Base-by-base conservation (phyloP, 1,284 basidiomycete species). In the Agaricales sp. region DNA sequence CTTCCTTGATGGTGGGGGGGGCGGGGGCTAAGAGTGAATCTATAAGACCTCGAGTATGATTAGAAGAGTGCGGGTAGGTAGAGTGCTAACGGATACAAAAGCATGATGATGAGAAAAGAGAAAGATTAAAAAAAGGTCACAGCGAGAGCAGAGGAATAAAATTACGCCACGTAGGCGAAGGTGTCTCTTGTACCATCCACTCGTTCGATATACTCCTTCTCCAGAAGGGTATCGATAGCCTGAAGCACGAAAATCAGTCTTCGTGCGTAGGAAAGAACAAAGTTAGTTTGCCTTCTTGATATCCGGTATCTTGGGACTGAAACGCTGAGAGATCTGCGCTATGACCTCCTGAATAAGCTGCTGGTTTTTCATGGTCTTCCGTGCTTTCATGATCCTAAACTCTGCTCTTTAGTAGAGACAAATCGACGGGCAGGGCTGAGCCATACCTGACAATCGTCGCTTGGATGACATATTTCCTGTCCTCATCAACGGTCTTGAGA, bases 301-400 rank as follows among this genome's bases (percentile, higher is more conserved):
- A 63, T 94, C 92, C 2, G 87, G 83, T 51, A 95, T 87, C 71
- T 88, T 88, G 14, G 92, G 93, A 39, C 84, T 78, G 66, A 95
- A 95, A 47, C 92, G 80, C 59, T 87, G 77, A 26, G 87, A 87
- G 57, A 98, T 92, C 64, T 93, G 92, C 1, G 82, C 80, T 53
- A 94, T 93, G 54, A 97, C 92, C 63, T 99, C 96, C 60, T 91
- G 87, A 54, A 99, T 93, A 54, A 99, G 71, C 0, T 82, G 78
- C 64, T 94, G 89, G 68, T 98, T 95, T 74, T 95, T 95, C 84
- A 98, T 87, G 53, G 89, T 92, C 81, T 96, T 95, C 51, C 95
- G 80, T 19, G 92, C 92, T 69, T 98, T 98, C 95, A 98, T 97
- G 65, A 98, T 90, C 50, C 92, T 90, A 58, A 3, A 50, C 46